Evolutionary conservation across 495 filamentous ascomycete species (phyloP).

Genomic region (Xylaria telfairii): DNA sequence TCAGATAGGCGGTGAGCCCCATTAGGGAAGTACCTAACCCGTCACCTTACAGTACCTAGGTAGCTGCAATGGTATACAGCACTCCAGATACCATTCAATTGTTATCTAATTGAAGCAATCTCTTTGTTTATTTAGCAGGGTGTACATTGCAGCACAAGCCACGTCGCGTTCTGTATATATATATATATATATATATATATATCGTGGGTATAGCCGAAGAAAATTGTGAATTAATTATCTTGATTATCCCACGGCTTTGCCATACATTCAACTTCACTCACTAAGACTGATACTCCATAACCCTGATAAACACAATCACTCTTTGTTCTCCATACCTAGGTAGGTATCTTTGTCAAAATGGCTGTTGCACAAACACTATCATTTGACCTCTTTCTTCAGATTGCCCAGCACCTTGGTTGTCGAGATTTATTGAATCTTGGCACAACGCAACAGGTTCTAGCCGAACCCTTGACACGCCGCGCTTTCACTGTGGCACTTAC

Average conservation of each 20-base stretch:
- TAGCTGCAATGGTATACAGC: too few relatives aligned
- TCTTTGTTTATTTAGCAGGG: too few relatives aligned
- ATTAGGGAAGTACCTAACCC: too few relatives aligned
- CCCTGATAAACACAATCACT: neutral
- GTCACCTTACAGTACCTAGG: too few relatives aligned
- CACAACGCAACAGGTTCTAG: neutral
- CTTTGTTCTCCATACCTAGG: neutral
- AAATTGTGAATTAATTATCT: neutral
- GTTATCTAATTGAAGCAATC: too few relatives aligned
- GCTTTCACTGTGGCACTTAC: slow-evolving; percentile 9
- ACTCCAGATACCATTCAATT: too few relatives aligned
- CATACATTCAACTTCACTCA: neutral
- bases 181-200: too few relatives aligned
- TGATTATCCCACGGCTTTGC: neutral
- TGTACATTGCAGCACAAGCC: too few relatives aligned
- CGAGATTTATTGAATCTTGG: neutral
- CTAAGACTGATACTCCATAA: neutral
- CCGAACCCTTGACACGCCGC: neutral
- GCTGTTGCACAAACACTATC: neutral
- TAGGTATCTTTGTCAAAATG: neutral
- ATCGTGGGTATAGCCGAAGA: too few relatives aligned
- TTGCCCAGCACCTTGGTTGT: neutral
- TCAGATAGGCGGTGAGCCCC: too few relatives aligned
- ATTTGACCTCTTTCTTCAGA: neutral
- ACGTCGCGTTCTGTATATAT: neutral